Conservation (phyloP, 306 rosid species). For the Quercus aquifolioides region DNA sequence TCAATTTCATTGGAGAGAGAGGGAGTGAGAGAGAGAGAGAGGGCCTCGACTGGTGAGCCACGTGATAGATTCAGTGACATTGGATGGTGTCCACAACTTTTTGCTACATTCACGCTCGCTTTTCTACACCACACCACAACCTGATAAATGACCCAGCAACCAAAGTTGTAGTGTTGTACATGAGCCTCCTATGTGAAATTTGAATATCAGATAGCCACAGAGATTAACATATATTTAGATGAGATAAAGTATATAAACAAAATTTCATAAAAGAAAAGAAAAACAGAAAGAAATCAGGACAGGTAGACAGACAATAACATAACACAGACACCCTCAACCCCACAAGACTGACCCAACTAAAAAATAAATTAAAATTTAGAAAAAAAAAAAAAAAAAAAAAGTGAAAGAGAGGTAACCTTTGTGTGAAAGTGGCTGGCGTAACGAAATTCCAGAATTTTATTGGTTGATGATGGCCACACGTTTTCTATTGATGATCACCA, state of each 20-base stretch:
- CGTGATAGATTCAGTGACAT: slow-evolving; percentile 65
- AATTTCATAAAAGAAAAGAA: not conserved
- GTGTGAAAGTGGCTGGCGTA: slow-evolving; percentile 18
- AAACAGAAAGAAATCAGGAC: not conserved
- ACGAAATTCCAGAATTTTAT: slow-evolving; percentile 35
- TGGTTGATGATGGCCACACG: slow-evolving; percentile 82
- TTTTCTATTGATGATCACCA: slow-evolving; percentile 34
- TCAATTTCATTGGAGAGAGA: slow-evolving; percentile 28
- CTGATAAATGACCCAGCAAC: slow-evolving; percentile 33
- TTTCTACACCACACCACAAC: slow-evolving; percentile 33
- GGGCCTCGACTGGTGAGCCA: slow-evolving; percentile 60
- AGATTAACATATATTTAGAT: not conserved
- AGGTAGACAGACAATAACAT: slow-evolving; percentile 36
- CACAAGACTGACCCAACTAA: slow-evolving; percentile 20
- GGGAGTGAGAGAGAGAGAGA: slow-evolving; percentile 28
- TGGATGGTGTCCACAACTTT: slow-evolving; percentile 52
- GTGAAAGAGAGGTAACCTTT: slow-evolving; percentile 2
- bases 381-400: not conserved
- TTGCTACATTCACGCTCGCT: slow-evolving; percentile 46
- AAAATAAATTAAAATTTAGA: not conserved
- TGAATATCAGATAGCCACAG: not conserved
- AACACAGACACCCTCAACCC: slow-evolving; percentile 21
- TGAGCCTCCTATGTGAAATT: not conserved
- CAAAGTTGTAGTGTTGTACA: not conserved
- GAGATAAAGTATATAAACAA: not conserved